Evolutionary conservation across 225 moss, liverwort and hornwort genomes (phyloP).

Genomic region (Marchantia paleacea): DNA sequence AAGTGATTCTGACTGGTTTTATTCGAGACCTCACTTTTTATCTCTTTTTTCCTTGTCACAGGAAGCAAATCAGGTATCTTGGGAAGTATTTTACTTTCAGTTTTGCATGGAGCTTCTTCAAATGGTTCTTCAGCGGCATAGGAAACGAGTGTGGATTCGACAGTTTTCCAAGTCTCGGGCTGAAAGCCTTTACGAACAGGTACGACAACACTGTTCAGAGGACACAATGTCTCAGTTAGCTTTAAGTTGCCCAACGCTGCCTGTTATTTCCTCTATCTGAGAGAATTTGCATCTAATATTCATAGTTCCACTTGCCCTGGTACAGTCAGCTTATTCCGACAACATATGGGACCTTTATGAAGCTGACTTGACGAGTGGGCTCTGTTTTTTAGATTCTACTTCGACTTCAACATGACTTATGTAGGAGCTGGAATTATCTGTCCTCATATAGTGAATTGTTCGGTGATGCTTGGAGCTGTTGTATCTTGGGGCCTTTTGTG

Average conservation of each 20-base stretch:
- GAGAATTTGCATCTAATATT: too few relatives aligned
- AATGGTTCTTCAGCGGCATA: constrained; percentile 79
- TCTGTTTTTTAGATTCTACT: constrained; percentile 51
- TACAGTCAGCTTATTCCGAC: not conserved
- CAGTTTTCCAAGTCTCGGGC: constrained; percentile 65
- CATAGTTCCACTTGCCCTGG: not conserved
- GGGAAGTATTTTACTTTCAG: constrained; percentile 68
- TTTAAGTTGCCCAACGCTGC: not conserved
- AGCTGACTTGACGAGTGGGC: not conserved
- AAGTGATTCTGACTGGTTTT: too few relatives aligned
- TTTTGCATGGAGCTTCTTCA: constrained; percentile 69
- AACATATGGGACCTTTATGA: not conserved
- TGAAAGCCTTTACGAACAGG: constrained; percentile 67
- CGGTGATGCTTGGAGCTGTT: constrained; percentile 70
- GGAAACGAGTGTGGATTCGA: constrained; percentile 70
- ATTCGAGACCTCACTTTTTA: too few relatives aligned
- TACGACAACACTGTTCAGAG: constrained; percentile 7
- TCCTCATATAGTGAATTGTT: constrained; percentile 78
- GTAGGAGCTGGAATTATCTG: constrained; percentile 87
- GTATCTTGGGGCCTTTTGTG: constrained; percentile 92
- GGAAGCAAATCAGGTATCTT: constrained; percentile 71
- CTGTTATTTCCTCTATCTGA: not conserved
- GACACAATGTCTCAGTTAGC: too few relatives aligned
- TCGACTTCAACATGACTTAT: constrained; percentile 87
- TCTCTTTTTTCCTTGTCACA: constrained; percentile 23